Evolutionary conservation across 225 moss, liverwort and hornwort genomes (phyloP).

Genomic region (Marchantia polymorpha): DNA sequence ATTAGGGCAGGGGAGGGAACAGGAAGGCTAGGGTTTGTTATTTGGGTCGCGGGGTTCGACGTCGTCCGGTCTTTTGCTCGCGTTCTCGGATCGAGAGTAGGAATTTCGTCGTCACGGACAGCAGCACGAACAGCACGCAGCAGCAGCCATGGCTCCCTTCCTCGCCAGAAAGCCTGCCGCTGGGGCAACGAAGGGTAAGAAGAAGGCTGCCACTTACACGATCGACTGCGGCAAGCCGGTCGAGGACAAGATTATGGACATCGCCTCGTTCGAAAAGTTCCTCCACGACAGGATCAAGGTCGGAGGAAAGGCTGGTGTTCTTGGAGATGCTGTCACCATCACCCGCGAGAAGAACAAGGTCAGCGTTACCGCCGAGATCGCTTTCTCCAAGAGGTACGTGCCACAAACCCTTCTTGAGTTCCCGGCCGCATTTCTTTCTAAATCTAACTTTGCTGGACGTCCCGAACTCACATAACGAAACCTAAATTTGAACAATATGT

Average conservation of each 20-base stretch:
- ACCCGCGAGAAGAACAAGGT: slow-evolving; percentile 79
- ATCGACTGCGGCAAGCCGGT: slow-evolving; percentile 87
- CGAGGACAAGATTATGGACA: slow-evolving; percentile 89
- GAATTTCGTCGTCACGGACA: background rate
- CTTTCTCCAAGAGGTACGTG: slow-evolving; percentile 67
- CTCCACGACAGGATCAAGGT: slow-evolving; percentile 78
- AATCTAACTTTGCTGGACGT: too few relatives aligned
- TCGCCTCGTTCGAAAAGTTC: slow-evolving; percentile 81
- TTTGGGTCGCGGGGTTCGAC: slow-evolving; percentile 5
- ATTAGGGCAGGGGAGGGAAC: slow-evolving; percentile 4
- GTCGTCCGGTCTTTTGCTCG: background rate
- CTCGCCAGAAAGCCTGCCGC: slow-evolving; percentile 20
- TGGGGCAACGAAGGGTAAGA: slow-evolving; percentile 58
- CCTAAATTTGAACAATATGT: background rate
- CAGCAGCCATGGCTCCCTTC: slow-evolving; percentile 34
- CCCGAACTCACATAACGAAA: background rate
- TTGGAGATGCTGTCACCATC: slow-evolving; percentile 61
- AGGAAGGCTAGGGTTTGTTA: slow-evolving; percentile 11
- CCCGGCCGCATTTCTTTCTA: background rate
- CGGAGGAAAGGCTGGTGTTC: slow-evolving; percentile 69
- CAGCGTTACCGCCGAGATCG: slow-evolving; percentile 69
- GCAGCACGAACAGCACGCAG: background rate
- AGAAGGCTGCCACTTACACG: slow-evolving; percentile 72
- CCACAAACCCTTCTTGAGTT: background rate
- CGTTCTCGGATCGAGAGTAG: background rate